phyloP scores from a whole-genome alignment of 352 stramenopile genomes.

The Globisporangium spiculum region DNA sequence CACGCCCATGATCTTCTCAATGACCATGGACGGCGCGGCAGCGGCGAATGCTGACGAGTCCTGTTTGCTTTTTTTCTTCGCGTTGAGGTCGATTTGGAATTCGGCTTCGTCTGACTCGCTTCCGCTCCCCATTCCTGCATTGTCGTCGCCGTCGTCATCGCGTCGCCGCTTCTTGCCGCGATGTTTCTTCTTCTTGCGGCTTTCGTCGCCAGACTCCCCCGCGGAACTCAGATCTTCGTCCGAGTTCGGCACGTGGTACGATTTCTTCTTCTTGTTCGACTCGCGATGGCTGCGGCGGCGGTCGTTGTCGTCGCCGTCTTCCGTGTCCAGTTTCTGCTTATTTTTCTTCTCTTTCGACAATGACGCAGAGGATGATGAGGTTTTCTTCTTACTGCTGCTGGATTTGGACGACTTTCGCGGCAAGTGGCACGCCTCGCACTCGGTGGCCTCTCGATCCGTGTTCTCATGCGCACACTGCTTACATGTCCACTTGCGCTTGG shows the following conservation, averaged over 20 bases:
- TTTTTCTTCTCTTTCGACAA: constrained; percentile 20
- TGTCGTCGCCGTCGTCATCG: constrained; percentile 25
- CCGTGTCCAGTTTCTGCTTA: constrained; percentile 17
- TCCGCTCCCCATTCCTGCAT: constrained; percentile 7
- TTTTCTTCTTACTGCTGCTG: constrained; percentile 17
- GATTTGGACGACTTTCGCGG: constrained; percentile 18
- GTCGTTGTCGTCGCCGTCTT: constrained; percentile 29
- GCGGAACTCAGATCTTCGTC: constrained; percentile 67
- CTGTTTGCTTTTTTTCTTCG: constrained; percentile 32
- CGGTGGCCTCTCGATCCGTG: constrained; percentile 29
- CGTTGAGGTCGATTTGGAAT: constrained; percentile 24
- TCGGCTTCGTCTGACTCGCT: constrained; percentile 52
- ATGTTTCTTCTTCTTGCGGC: constrained; percentile 8
- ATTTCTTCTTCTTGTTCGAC: constrained; percentile 65
- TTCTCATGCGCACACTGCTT: constrained; percentile 44
- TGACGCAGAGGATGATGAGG: constrained; percentile 1
- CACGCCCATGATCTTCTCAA: constrained; percentile 88
- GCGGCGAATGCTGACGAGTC: constrained; percentile 5
- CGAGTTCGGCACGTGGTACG: constrained; percentile 78
- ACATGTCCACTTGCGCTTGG: constrained; percentile 43
- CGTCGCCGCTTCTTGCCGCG: constrained; percentile 26
- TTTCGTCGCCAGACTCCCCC: constrained; percentile 36
- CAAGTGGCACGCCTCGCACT: constrained; percentile 44
- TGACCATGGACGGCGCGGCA: constrained; percentile 56
- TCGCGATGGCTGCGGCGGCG: constrained; percentile 58